phyloP scores from a whole-genome alignment of 179 eudicot species.

The Dionaea muscipula region DNA sequence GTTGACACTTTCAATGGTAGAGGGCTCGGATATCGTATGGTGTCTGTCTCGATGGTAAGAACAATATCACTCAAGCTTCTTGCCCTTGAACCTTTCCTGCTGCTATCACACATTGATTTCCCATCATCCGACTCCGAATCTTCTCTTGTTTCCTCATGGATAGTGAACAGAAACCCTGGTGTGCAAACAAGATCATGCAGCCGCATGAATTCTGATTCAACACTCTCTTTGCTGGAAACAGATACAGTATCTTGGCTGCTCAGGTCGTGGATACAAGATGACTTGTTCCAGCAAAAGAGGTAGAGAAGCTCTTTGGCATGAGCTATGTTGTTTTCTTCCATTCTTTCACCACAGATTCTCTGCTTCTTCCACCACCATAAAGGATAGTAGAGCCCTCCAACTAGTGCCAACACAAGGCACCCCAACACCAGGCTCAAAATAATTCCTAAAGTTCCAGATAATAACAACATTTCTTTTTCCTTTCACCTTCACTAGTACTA shows the following conservation, averaged over 20 bases:
- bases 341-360: slow-evolving; percentile 12
- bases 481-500: too few species aligned
- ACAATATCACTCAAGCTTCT: slow-evolving; percentile 57
- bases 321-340: slow-evolving; percentile 19
- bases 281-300: slow-evolving; percentile 51
- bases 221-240: slow-evolving; percentile 21
- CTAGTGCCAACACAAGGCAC: slow-evolving; percentile 46
- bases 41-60: slow-evolving; percentile 30
- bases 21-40: slow-evolving; percentile 46
- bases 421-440: slow-evolving; percentile 60
- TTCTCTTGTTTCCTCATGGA: slow-evolving; percentile 70
- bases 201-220: slow-evolving; percentile 57
- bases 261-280: slow-evolving; percentile 10
- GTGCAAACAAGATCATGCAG: slow-evolving; percentile 62
- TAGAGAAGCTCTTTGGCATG: slow-evolving; percentile 29
- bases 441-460: slow-evolving; percentile 59
- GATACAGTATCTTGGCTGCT: slow-evolving; percentile 31
- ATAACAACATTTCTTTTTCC: slow-evolving; percentile 40
- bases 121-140: slow-evolving; percentile 81
- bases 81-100: slow-evolving; percentile 48
- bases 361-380: slow-evolving; percentile 66
- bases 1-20: slow-evolving; percentile 20
- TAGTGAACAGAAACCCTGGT: slow-evolving; percentile 79
- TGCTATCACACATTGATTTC: slow-evolving; percentile 34
- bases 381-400: slow-evolving; percentile 72